phyloP scores from a whole-genome alignment of 2,329 filamentous ascomycete species.

The Albophoma yamanashiensis region DNA sequence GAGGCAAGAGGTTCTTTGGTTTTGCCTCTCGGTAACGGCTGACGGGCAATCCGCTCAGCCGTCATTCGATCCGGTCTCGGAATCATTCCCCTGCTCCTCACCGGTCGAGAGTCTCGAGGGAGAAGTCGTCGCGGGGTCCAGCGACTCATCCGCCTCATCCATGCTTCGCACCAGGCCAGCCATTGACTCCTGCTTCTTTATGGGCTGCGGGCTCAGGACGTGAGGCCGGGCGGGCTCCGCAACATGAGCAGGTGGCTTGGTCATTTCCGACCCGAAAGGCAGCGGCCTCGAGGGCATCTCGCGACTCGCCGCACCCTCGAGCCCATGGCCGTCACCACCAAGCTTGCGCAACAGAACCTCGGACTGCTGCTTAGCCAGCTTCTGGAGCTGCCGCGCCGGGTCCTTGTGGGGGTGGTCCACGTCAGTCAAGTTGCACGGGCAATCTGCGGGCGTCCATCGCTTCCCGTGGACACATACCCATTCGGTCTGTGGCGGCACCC shows the following conservation, averaged over 20 bases:
- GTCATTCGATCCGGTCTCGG: too few relatives aligned
- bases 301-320: conserved; percentile 18
- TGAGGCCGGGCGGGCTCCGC: conserved; percentile 9
- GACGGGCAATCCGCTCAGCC: background rate
- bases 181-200: background rate
- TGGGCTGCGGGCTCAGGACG: conserved; percentile 4
- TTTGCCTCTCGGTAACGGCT: background rate
- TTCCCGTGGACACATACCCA: conserved; percentile 75
- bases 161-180: background rate
- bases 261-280: conserved; percentile 41
- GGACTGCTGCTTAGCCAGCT: conserved; percentile 56
- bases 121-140: background rate
- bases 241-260: conserved; percentile 15
- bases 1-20: background rate
- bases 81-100: background rate
- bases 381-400: conserved; percentile 57
- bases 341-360: conserved; percentile 48
- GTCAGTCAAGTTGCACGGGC: conserved; percentile 47
- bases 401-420: conserved; percentile 46
- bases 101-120: background rate
- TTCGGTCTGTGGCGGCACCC: conserved; percentile 77
- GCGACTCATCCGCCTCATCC: background rate
- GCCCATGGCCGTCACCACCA: conserved; percentile 19
- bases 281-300: conserved; percentile 38
- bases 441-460: conserved; percentile 37